Conservation (phyloP, 805 yeast genomes). For the Candida tammaniensis region DNA sequence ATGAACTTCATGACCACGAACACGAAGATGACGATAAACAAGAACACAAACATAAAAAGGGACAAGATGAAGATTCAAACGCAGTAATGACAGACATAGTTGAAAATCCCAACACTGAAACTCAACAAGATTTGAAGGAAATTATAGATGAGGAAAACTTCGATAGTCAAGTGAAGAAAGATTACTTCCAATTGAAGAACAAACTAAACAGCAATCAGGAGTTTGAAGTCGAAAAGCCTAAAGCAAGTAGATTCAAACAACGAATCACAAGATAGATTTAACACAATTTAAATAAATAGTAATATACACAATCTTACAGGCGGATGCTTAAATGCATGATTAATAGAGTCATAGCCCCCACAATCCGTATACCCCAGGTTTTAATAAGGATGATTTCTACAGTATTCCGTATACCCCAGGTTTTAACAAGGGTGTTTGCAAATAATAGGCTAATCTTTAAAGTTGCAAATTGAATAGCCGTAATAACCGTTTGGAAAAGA, state of each 20-base stretch:
- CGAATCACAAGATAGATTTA: conserved; percentile 9
- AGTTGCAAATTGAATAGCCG: too few species aligned
- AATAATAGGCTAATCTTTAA: too few species aligned
- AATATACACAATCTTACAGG: not conserved
- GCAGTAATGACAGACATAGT: conserved; percentile 12
- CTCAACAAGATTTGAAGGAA: conserved; percentile 12
- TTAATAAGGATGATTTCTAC: not conserved
- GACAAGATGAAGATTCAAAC: not conserved
- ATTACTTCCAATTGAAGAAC: conserved; percentile 19
- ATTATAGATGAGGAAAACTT: conserved; percentile 28
- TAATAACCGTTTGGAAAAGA: conserved; percentile 6
- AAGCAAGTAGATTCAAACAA: conserved; percentile 12
- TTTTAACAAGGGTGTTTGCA: too few species aligned
- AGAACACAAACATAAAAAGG: conserved; percentile 1
- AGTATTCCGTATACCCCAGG: conserved; percentile 10
- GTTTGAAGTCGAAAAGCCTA: conserved; percentile 5
- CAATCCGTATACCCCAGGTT: conserved; percentile 2
- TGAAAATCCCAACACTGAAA: conserved; percentile 14
- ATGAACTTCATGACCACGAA: conserved; percentile 12
- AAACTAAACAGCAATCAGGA: conserved; percentile 7
- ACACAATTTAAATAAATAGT: not conserved
- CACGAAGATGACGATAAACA: conserved; percentile 8
- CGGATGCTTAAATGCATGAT: too few species aligned
- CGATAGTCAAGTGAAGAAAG: conserved; percentile 47
- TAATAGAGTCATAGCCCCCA: conserved; percentile 4